Percentiles rank a stretch among this genome's conserved stretches.
Conservation (phyloP, 306 rosid genomes). For the Cyamopsis tetragonoloba region DNA sequence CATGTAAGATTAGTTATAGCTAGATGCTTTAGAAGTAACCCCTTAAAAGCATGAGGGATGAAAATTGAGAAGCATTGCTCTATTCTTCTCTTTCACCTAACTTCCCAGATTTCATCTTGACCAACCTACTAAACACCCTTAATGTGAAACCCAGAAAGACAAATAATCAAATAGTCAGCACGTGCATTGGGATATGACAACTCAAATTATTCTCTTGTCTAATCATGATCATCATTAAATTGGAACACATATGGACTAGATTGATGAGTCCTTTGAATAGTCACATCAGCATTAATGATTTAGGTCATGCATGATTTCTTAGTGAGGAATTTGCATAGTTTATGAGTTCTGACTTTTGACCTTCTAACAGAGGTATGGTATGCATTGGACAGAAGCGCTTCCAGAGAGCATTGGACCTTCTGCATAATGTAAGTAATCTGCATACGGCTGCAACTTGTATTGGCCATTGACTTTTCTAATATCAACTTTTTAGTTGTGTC, state of each 20-base stretch:
- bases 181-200: slow-evolving; percentile 1
- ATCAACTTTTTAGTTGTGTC: not conserved
- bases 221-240: not conserved
- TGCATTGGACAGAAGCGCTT: slow-evolving; percentile 84
- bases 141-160: no score
- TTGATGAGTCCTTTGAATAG: not conserved
- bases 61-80: no score
- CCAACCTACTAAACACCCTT: no score
- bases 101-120: no score
- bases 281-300: not conserved
- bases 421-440: slow-evolving; percentile 65
- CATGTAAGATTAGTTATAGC: no score
- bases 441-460: slow-evolving; percentile 10
- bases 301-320: slow-evolving; percentile 8
- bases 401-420: slow-evolving; percentile 87
- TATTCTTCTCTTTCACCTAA: no score
- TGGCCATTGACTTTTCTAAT: slow-evolving; percentile 14
- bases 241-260: not conserved
- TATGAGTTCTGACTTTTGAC: slow-evolving; percentile 37
- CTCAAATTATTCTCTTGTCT: not conserved
- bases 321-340: slow-evolving; percentile 14
- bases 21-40: no score
- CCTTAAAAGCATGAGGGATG: no score
- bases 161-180: no score
- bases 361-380: slow-evolving; percentile 75